Evolutionary conservation across 1,284 basidiomycete genomes (phyloP), one percentile per base, ranked within the genome.

Genomic region (Pseudozyma hubeiensis): DNA sequence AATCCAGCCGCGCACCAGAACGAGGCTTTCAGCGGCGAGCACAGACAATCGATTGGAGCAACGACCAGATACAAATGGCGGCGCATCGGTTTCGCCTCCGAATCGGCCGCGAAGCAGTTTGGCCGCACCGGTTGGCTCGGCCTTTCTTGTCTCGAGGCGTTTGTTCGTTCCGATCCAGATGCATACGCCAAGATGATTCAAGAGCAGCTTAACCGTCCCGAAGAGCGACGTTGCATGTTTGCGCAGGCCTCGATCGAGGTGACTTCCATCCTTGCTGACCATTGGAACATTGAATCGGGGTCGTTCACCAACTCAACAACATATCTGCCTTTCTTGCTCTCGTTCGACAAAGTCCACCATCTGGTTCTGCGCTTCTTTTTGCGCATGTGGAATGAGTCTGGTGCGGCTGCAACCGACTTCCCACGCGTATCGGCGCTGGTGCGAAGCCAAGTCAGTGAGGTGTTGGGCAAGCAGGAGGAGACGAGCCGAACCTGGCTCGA

Each of bases 371-470:
- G 90, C 59, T 97, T 97, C 87, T 97, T 97, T 87, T 86, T 94
- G 31, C 89, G 93, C 35, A 96, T 98, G 91, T 98, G 94, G 94
- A 90, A 89, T 78, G 94, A 97, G 85, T 93, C 92, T 72, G 91
- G 92, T 37, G 93, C 95, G 1, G 90, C 91, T 10, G 64, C 73
- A 13, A 9, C 84, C 24, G 80, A 82, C 53, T 95, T 97, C 80
- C 87, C 89, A 39, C 90, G 94, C 14, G 90, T 97, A 9, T 89
- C 90, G 49, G 92, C 91, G 14, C 86, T 97, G 24, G 91, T 93
- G 41, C 90, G 90, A 49, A 94, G 92, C 87, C 94, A 97, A 90
- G 68, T 85, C 9, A 58, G 52, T 35, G 65, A 80, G 46, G 76
- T 75, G 11, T 52, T 82, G 45, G 87, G 90, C 37, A 88, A 89